A percentile compares a stretch with the other conserved stretches of the same genome.
Conservation (phyloP, 345 rosid genomes). For the Aegle marmelos region DNA sequence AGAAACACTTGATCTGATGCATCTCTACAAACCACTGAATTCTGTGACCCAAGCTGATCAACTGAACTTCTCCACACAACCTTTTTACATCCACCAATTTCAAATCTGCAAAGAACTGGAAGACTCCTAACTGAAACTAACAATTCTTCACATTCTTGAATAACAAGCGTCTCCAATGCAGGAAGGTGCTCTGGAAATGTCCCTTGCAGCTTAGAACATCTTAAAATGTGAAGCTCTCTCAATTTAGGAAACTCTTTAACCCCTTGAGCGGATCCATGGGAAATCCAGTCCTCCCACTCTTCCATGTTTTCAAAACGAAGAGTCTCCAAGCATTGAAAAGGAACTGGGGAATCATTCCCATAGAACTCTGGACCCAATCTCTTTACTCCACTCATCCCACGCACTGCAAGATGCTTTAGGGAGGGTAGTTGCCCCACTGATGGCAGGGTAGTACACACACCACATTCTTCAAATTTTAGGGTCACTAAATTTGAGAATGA, state of each 20-base stretch:
- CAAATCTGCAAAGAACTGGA: neutral
- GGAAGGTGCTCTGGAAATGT: slow-evolving; percentile 19
- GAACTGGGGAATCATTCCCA: neutral
- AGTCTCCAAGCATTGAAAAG: slow-evolving; percentile 6
- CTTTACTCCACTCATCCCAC: neutral
- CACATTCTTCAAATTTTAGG: neutral
- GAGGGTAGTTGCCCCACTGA: neutral
- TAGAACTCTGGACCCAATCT: neutral
- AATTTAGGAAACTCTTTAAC: slow-evolving; percentile 26
- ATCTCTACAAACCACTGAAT: neutral
- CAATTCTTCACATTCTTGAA: neutral
- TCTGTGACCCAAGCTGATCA: neutral
- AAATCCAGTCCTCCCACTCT: slow-evolving; percentile 33
- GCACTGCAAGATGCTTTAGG: neutral
- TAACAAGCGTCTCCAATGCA: slow-evolving; percentile 8
- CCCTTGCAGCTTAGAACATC: slow-evolving; percentile 21
- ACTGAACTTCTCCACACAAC: neutral
- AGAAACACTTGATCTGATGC: neutral
- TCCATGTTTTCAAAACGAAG: slow-evolving; percentile 17
- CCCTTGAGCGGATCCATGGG: neutral
- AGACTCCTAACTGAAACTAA: neutral
- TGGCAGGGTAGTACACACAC: neutral
- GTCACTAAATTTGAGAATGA: neutral
- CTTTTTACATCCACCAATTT: slow-evolving; percentile 5
- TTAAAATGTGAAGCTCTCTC: slow-evolving; percentile 22